A percentile compares a stretch with the other conserved stretches of the same genome.
These are phyloP conservation scores for Elsinoe batatas DNA, from an alignment of 2,329 filamentous ascomycete genomes.

Conservation along the genomic window DNA sequence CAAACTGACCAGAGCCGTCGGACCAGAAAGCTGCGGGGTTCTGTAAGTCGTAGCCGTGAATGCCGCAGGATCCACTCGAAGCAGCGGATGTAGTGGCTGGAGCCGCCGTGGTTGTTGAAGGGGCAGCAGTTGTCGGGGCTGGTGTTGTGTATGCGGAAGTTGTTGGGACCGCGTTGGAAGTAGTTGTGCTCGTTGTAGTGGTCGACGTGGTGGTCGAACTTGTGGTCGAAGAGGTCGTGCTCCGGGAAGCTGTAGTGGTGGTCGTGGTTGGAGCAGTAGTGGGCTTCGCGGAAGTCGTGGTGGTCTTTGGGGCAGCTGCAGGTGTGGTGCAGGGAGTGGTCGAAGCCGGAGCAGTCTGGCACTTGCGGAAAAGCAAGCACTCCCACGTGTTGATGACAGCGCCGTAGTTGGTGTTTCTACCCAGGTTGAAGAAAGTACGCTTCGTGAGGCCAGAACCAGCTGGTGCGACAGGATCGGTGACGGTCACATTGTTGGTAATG, in stretches of 20 bases:
- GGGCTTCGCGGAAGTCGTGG: conserved; percentile 5
- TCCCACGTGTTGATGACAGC: conserved; percentile 14
- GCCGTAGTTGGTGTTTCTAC: neutral
- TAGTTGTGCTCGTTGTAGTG: conserved; percentile 11
- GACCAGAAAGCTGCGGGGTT: neutral
- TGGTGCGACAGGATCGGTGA: conserved; percentile 18
- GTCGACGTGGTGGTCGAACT: conserved; percentile 10
- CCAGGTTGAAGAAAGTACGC: neutral
- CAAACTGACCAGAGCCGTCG: neutral
- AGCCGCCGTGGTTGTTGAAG: conserved; percentile 5
- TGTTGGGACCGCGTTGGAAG: neutral
- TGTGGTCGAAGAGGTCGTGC: neutral
- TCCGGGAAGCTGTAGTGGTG: neutral
- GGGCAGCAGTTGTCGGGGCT: conserved; percentile 11
- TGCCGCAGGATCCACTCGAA: neutral
- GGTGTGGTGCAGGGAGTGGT: conserved; percentile 12
- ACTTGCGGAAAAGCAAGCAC: conserved; percentile 12
- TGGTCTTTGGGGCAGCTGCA: conserved; percentile 8
- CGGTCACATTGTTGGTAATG: conserved; percentile 16
- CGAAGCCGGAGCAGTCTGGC: neutral
- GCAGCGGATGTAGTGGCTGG: neutral
- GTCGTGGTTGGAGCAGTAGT: conserved; percentile 14
- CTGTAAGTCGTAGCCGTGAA: conserved; percentile 2
- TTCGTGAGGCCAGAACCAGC: conserved; percentile 14
- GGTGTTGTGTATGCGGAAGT: conserved; percentile 7